A percentile compares a stretch with the other conserved stretches of the same genome.
phyloP scores from a whole-genome alignment of 352 stramenopile genomes.

The Elongisporangium senticosum region DNA sequence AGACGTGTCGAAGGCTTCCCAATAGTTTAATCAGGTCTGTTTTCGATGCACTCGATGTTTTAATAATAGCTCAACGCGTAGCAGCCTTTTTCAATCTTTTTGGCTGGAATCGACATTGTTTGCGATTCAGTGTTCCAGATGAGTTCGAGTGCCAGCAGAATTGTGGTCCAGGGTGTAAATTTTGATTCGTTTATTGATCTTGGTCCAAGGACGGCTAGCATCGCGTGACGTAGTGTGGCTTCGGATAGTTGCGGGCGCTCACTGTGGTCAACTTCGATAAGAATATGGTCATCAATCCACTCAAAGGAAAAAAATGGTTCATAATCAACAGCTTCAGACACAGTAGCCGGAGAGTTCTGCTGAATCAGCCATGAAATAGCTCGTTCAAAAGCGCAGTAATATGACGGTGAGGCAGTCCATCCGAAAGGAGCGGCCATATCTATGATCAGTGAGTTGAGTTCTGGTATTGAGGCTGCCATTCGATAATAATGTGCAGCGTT shows the following conservation, averaged over 20 bases:
- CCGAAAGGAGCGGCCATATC: conserved; percentile 13
- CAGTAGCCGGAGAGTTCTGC: conserved; percentile 11
- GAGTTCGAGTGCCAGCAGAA: conserved; percentile 12
- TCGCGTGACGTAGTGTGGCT: conserved; percentile 4
- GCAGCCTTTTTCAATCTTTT: conserved; percentile 12
- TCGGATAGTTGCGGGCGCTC: conserved; percentile 3
- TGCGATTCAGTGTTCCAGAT: conserved; percentile 7
- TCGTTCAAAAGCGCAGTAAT: conserved; percentile 9
- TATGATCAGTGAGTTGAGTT: conserved; percentile 3
- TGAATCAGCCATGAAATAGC: conserved; percentile 11
- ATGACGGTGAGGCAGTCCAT: conserved; percentile 10
- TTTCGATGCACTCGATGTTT: not conserved
- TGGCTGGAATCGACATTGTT: conserved; percentile 12
- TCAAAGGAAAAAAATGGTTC: conserved; percentile 18
- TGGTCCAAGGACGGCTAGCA: conserved; percentile 16
- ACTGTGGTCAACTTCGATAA: conserved; percentile 10
- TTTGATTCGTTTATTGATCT: conserved; percentile 22
- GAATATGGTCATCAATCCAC: conserved; percentile 25
- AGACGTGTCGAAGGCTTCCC: conserved; percentile 16
- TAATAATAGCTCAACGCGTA: not conserved
- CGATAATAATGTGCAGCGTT: conserved; percentile 3
- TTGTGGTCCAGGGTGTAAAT: conserved; percentile 12
- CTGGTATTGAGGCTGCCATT: conserved; percentile 11
- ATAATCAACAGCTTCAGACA: conserved; percentile 2
- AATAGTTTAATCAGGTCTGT: conserved; percentile 14